Base-by-base conservation (phyloP, 768 basidiomycete genomes). In the Leccinum pellstonianum region DNA sequence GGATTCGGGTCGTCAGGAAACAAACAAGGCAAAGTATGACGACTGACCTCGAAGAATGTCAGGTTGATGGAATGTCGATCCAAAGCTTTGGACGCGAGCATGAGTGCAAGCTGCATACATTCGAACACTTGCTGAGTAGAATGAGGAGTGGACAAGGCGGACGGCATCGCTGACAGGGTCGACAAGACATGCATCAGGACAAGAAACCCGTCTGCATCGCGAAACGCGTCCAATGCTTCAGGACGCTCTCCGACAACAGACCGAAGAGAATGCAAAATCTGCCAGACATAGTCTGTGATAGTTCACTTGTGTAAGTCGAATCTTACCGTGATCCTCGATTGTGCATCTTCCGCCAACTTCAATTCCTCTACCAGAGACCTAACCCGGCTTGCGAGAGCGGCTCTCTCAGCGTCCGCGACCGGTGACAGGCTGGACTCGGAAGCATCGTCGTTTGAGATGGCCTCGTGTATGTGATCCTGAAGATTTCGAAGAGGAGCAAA, bases 151-250 rank as follows among this genome's bases (percentile, higher is more conserved):
- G 71, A 64, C 33, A 71, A 63, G 35, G 70, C 64, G 19, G 73
- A 68, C 57, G 69, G 66, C 3, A 59, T 59, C 10, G 64, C 61
- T 55, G 80, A 71, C 0, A 88, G 72, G 0, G 83, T 84, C 1
- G 90, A 88, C 4, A 94, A 77, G 31, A 88, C 80, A 64, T 84
- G 89, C 75, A 92, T 85, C 33, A 92, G 75, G 10, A 85, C 81
- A 19, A 93, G 76, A 69, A 92, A 93, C 1, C 92, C 92, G 61
- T 93, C 92, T 66, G 88, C 77, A 66, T 92, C 89, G 5, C 92
- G 80, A 71, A 94, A 93, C 19, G 87, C 85, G 57, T 87, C 86
- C 70, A 87, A 89, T 11, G 88, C 88, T 47, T 71, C 76, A 2
- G 78, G 69, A 64, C 90, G 86, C 70, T 90, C 84, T 15, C 79